These are phyloP conservation scores for Haplosporangium sp. DNA, from an alignment of 371 early-diverging fungal species.

Conservation along the genomic window DNA sequence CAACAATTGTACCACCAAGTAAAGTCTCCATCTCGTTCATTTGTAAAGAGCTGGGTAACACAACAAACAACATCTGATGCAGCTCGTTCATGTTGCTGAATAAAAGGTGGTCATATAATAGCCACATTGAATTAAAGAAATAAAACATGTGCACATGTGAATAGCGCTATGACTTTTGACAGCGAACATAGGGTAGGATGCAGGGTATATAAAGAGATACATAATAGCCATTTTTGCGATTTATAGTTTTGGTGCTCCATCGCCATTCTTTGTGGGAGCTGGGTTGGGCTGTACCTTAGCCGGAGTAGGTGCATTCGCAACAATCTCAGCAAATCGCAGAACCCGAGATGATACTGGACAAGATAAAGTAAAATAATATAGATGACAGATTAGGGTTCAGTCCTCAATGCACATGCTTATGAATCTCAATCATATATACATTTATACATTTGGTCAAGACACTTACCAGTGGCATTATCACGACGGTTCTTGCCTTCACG, in stretches of 20 bases:
- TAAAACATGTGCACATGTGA: neutral
- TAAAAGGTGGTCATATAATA: neutral
- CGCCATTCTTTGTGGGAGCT: slow-evolving; percentile 43
- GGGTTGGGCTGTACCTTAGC: slow-evolving; percentile 56
- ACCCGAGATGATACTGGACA: slow-evolving; percentile 59
- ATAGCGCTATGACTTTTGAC: neutral
- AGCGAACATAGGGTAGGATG: neutral
- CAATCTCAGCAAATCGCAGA: slow-evolving; percentile 60
- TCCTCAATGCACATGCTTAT: neutral
- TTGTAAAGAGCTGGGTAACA: too few relatives aligned
- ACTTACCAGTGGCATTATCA: slow-evolving; percentile 83
- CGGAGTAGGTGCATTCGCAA: slow-evolving; percentile 54
- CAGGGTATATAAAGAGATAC: slow-evolving; percentile 3
- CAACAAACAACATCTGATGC: too few relatives aligned
- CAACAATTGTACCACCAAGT: too few relatives aligned
- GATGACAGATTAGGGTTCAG: neutral
- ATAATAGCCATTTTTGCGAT: slow-evolving; percentile 9
- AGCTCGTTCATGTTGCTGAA: neutral
- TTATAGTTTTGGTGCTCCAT: slow-evolving; percentile 54
- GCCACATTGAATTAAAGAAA: neutral
- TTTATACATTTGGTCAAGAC: neutral
- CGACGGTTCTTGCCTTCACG: slow-evolving; percentile 91
- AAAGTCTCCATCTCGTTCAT: too few relatives aligned
- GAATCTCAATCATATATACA: neutral
- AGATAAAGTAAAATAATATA: neutral